These are phyloP conservation scores for Osmanthus fragrans DNA, from an alignment of 257 asterid genomes.

Conservation along the genomic window DNA sequence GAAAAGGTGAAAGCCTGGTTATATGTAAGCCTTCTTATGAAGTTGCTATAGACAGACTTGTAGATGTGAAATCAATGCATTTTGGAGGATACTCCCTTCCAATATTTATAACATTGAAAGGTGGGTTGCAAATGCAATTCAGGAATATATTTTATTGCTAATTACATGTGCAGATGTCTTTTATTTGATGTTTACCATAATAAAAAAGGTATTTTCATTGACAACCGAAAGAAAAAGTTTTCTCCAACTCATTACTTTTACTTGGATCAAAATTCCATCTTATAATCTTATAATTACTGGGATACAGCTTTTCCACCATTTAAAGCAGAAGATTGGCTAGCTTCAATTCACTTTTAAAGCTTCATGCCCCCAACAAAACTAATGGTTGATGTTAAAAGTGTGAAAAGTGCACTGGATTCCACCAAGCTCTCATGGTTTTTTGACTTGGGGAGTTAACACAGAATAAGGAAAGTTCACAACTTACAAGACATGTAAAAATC, in stretches of 20 bases:
- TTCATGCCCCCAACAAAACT: not conserved
- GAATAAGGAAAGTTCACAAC: not conserved
- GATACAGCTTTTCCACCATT: slow-evolving; percentile 21
- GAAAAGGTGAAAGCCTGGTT: not conserved
- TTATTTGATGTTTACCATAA: slow-evolving; percentile 15
- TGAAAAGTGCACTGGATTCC: slow-evolving; percentile 18
- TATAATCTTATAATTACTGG: slow-evolving; percentile 7
- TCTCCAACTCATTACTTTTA: not conserved
- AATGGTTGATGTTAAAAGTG: not conserved
- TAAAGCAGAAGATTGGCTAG: not conserved
- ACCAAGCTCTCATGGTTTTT: slow-evolving; percentile 3
- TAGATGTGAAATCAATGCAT: slow-evolving; percentile 19
- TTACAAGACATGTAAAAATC: too few species aligned
- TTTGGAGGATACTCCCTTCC: slow-evolving; percentile 29
- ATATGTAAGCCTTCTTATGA: not conserved
- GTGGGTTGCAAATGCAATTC: slow-evolving; percentile 5
- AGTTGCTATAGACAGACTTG: slow-evolving; percentile 16
- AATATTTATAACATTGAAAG: slow-evolving; percentile 20
- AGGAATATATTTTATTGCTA: slow-evolving; percentile 23
- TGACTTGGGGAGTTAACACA: not conserved
- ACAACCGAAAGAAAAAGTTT: slow-evolving; percentile 12
- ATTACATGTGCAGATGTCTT: slow-evolving; percentile 19
- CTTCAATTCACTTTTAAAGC: not conserved
- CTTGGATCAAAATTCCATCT: not conserved
- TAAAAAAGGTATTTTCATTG: slow-evolving; percentile 19